A percentile compares a stretch with the other conserved stretches of the same genome.
These are phyloP conservation scores for Penicillium concentricum DNA, from an alignment of 2,329 filamentous ascomycete genomes.

Conservation along the genomic window DNA sequence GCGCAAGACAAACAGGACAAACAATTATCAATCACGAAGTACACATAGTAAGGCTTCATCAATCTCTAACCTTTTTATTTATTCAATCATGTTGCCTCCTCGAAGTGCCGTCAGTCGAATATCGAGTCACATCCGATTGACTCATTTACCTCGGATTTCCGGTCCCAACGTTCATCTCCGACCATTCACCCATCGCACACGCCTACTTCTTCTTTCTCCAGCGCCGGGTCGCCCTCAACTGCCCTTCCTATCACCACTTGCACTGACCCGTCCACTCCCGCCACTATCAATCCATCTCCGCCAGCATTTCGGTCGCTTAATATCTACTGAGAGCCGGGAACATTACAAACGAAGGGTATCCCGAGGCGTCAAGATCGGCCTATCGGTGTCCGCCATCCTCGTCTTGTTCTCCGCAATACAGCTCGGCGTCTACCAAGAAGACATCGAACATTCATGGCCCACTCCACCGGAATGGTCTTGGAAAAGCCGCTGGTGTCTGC, in stretches of 20 bases:
- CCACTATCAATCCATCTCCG: conserved; percentile 54
- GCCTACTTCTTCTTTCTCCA: conserved; percentile 52
- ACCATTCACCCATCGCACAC: conserved; percentile 59
- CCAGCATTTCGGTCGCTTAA: conserved; percentile 62
- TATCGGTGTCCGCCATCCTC: conserved; percentile 69
- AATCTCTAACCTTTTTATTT: not conserved
- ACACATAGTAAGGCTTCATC: not conserved
- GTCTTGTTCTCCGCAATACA: conserved; percentile 60
- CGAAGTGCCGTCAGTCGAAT: conserved; percentile 41
- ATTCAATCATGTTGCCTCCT: conserved; percentile 32
- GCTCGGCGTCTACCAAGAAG: conserved; percentile 69
- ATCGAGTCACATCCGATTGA: conserved; percentile 37
- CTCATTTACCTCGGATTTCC: conserved; percentile 34
- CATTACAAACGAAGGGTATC: conserved; percentile 52
- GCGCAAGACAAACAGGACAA: conserved; percentile 3
- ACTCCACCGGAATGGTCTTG: conserved; percentile 81
- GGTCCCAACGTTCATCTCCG: conserved; percentile 36
- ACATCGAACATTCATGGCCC: conserved; percentile 71
- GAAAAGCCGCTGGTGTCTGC: conserved; percentile 65
- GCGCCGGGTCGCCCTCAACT: conserved; percentile 60
- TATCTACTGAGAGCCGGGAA: conserved; percentile 69
- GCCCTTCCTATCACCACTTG: conserved; percentile 62
- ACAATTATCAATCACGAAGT: not conserved
- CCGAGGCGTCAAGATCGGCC: conserved; percentile 66
- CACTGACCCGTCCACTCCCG: conserved; percentile 47